Evolutionary conservation across 2,329 filamentous ascomycete species (phyloP).

Genomic region (Talaromyces atroroseus): DNA sequence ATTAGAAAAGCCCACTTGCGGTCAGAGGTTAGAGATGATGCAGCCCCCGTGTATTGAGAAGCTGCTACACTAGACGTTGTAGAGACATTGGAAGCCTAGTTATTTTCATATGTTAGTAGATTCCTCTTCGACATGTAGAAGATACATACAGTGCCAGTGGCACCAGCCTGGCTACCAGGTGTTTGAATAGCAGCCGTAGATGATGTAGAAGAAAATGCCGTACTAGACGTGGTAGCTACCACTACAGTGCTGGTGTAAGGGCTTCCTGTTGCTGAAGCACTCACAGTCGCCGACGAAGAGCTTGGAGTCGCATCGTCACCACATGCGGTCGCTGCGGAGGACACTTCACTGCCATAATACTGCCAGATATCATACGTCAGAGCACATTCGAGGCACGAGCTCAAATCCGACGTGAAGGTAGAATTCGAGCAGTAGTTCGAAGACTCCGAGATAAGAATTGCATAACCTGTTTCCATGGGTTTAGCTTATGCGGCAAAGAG

Average conservation of each 20-base stretch:
- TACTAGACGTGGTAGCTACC: neutral
- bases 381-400: conserved; percentile 39
- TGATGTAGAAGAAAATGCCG: neutral
- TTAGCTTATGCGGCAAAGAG: neutral
- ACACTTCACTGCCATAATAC: conserved; percentile 38
- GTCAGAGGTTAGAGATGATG: neutral
- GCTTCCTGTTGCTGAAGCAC: neutral
- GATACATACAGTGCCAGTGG: neutral
- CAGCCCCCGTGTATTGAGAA: neutral
- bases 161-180: neutral
- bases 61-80: neutral
- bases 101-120: neutral
- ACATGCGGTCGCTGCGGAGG: conserved; percentile 29
- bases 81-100: neutral
- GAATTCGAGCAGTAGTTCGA: conserved; percentile 24
- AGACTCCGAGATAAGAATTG: conserved; percentile 20
- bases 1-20: neutral
- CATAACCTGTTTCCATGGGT: conserved; percentile 18
- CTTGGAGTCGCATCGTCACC: conserved; percentile 22
- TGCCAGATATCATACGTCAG: conserved; percentile 41
- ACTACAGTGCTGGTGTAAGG: no score
- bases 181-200: neutral
- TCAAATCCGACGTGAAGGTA: conserved; percentile 24
- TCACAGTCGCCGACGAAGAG: conserved; percentile 2
- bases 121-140: neutral